Evolutionary conservation across 805 yeast species (phyloP).

Genomic region (Starmera caribaea): DNA sequence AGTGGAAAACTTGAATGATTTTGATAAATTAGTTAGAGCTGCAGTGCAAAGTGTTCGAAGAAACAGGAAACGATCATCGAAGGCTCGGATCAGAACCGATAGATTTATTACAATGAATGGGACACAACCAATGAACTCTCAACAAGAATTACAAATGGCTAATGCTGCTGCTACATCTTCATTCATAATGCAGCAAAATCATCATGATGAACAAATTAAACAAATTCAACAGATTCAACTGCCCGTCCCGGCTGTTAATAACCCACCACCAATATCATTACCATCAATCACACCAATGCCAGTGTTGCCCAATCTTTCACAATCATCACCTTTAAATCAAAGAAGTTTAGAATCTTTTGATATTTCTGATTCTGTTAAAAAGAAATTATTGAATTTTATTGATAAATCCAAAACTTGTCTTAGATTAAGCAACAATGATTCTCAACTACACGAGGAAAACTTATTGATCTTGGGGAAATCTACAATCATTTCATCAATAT

Average conservation of each 20-base stretch:
- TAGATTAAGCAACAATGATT: slow-evolving; percentile 27
- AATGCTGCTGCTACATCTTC: no score
- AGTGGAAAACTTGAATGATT: slow-evolving; percentile 50
- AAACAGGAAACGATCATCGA: slow-evolving; percentile 59
- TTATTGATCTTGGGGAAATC: slow-evolving; percentile 49
- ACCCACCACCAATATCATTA: background rate
- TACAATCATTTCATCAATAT: slow-evolving; percentile 42
- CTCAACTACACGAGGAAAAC: slow-evolving; percentile 27
- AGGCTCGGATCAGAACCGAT: slow-evolving; percentile 13
- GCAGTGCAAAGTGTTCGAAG: slow-evolving; percentile 91
- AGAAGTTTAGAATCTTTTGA: slow-evolving; percentile 2
- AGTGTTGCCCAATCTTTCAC: background rate
- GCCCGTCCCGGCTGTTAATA: background rate
- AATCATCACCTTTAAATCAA: background rate
- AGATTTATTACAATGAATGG: slow-evolving; percentile 14
- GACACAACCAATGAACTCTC: background rate
- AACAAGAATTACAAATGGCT: background rate
- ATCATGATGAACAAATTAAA: no score
- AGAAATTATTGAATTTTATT: slow-evolving; percentile 35
- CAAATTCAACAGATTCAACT: no score
- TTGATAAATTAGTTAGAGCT: slow-evolving; percentile 83
- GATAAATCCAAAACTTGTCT: slow-evolving; percentile 58
- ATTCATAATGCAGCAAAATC: no score
- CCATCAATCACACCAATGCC: background rate
- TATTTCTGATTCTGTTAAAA: slow-evolving; percentile 17